These are phyloP conservation scores for Peniophora sp. DNA, from an alignment of 1,284 basidiomycete species.

Conservation along the genomic window DNA sequence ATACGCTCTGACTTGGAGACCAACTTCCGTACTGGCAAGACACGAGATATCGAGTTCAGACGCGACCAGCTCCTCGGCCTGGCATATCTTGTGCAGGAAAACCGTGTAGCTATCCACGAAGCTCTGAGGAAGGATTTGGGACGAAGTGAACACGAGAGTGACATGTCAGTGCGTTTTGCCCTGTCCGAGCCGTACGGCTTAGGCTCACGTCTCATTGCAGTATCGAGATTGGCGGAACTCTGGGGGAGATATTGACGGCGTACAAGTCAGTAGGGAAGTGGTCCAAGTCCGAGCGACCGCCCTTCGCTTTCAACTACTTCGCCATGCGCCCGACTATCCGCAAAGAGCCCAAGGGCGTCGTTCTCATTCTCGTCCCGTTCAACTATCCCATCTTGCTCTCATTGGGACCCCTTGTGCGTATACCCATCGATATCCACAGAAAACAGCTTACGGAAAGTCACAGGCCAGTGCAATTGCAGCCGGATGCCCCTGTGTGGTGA, in stretches of 20 bases:
- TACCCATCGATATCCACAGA: neutral
- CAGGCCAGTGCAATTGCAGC: slow-evolving; percentile 44
- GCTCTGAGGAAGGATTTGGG: slow-evolving; percentile 51
- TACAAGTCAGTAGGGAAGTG: slow-evolving; percentile 69
- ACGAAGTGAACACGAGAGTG: slow-evolving; percentile 42
- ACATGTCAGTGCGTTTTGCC: slow-evolving; percentile 37
- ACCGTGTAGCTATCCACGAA: slow-evolving; percentile 45
- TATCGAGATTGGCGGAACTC: slow-evolving; percentile 44
- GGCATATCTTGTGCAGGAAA: slow-evolving; percentile 61
- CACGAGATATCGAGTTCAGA: slow-evolving; percentile 51
- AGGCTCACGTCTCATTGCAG: slow-evolving; percentile 22
- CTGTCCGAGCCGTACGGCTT: too few species aligned
- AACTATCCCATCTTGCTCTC: slow-evolving; percentile 48
- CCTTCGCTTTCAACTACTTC: slow-evolving; percentile 46
- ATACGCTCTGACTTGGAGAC: slow-evolving; percentile 42
- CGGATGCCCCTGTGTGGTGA: slow-evolving; percentile 50
- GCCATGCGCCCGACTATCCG: slow-evolving; percentile 55
- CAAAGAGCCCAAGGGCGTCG: slow-evolving; percentile 74
- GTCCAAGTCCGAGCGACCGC: slow-evolving; percentile 59
- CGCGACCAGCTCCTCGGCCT: slow-evolving; percentile 63
- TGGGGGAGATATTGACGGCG: slow-evolving; percentile 56
- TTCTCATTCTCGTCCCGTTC: slow-evolving; percentile 61
- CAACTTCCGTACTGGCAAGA: slow-evolving; percentile 53
- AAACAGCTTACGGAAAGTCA: neutral
- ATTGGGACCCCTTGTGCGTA: slow-evolving; percentile 45